These are phyloP conservation scores for Anacardium occidentale DNA, from an alignment of 345 rosid genomes.

Conservation along the genomic window DNA sequence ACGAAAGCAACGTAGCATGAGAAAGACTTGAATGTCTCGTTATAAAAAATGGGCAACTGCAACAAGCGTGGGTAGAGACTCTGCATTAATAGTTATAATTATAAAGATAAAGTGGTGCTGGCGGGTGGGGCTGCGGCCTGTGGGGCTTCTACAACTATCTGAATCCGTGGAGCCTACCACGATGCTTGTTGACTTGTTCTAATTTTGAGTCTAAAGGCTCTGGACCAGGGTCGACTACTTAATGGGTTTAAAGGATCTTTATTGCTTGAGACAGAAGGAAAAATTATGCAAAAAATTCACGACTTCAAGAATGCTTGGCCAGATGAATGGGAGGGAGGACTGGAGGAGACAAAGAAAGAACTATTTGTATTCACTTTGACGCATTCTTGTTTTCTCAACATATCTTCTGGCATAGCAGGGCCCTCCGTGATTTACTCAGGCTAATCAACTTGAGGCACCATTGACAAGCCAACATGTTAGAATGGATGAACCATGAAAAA, in stretches of 20 bases:
- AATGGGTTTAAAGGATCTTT: neutral
- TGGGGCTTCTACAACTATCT: neutral
- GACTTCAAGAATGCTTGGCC: no score
- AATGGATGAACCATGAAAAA: no score
- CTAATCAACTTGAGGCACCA: no score
- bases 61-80: neutral
- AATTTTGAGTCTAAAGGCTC: slow-evolving; percentile 22
- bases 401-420: no score
- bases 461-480: no score
- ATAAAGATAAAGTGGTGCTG: neutral
- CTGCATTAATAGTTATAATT: neutral
- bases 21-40: neutral
- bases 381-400: no score
- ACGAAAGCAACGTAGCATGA: slow-evolving; percentile 24
- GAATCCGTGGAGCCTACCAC: slow-evolving; percentile 21
- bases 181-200: slow-evolving; percentile 1
- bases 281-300: neutral
- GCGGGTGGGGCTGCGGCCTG: neutral
- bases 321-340: no score
- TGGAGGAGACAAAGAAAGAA: no score
- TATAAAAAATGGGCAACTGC: neutral
- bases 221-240: slow-evolving; percentile 11
- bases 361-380: no score
- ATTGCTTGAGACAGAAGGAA: neutral
- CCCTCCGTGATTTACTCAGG: no score